Conservation (phyloP, 2,329 filamentous ascomycete genomes). For the Thielaviopsis musarum region DNA sequence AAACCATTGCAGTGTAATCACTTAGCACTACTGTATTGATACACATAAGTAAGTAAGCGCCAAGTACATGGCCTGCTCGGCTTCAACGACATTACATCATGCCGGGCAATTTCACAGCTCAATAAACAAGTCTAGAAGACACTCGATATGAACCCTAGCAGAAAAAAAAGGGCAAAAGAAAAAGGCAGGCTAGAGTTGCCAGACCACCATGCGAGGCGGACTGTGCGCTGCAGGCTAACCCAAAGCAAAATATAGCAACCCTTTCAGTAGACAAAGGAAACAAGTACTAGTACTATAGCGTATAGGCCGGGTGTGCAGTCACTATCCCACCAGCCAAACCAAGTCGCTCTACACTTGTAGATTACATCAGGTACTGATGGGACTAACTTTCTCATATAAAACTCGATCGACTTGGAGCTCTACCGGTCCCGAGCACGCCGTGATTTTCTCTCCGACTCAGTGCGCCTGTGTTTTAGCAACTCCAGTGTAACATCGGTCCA, state of each 20-base stretch:
- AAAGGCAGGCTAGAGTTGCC: neutral
- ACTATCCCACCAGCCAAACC: neutral
- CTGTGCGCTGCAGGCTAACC: neutral
- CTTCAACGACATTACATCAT: neutral
- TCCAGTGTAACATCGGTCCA: no score
- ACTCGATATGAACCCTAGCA: neutral
- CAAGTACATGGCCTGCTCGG: neutral
- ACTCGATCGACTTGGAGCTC: neutral
- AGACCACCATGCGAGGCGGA: neutral
- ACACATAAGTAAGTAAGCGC: neutral
- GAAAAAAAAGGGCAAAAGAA: neutral
- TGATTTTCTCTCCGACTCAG: neutral
- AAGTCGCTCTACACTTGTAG: no score
- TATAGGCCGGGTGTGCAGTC: neutral
- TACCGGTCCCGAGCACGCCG: neutral
- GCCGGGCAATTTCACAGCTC: neutral
- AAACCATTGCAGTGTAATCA: no score
- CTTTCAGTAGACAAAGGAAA: no score
- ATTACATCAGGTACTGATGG: no score
- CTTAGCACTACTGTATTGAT: neutral
- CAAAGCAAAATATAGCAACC: neutral
- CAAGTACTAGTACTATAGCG: no score
- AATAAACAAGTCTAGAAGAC: neutral
- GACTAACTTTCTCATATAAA: no score
- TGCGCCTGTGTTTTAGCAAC: neutral